These are phyloP conservation scores for Fusarium euwallaceae DNA, from an alignment of 2,329 filamentous ascomycete species.

Conservation along the genomic window DNA sequence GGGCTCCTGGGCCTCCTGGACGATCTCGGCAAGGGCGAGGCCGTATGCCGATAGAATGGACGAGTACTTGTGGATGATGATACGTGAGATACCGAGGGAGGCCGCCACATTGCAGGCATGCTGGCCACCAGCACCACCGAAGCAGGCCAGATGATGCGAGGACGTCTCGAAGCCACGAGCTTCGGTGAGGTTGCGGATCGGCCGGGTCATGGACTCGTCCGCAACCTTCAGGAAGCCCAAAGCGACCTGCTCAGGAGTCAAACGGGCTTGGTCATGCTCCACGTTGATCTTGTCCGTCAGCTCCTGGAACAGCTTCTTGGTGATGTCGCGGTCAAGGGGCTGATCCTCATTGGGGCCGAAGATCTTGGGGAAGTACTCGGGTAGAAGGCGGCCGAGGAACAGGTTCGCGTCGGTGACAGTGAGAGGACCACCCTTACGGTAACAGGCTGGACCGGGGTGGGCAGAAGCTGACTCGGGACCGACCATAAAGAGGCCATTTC, in stretches of 20 bases:
- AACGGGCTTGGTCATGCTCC: slow-evolving; percentile 41
- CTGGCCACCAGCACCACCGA: slow-evolving; percentile 21
- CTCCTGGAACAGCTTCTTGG: slow-evolving; percentile 55
- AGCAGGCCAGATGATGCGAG: slow-evolving; percentile 53
- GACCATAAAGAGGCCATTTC: slow-evolving; percentile 79
- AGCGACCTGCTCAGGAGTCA: slow-evolving; percentile 54
- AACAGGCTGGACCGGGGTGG: slow-evolving; percentile 79
- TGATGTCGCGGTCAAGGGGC: slow-evolving; percentile 58
- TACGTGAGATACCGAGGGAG: not conserved
- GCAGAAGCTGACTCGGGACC: slow-evolving; percentile 79
- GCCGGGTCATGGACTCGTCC: slow-evolving; percentile 53
- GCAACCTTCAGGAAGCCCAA: slow-evolving; percentile 55
- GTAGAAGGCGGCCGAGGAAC: slow-evolving; percentile 70
- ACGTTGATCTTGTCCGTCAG: slow-evolving; percentile 59
- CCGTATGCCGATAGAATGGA: not conserved
- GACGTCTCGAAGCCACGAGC: slow-evolving; percentile 53
- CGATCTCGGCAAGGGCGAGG: not conserved
- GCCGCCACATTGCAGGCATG: not conserved
- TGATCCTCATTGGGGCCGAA: slow-evolving; percentile 78
- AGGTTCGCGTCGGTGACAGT: slow-evolving; percentile 81
- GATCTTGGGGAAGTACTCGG: slow-evolving; percentile 80
- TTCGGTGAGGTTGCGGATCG: slow-evolving; percentile 53
- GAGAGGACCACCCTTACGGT: slow-evolving; percentile 78
- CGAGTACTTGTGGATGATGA: not conserved
- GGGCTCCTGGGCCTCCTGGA: slow-evolving; percentile 23